A percentile compares a stretch with the other conserved stretches of the same genome.
phyloP scores from a whole-genome alignment of 2,329 filamentous ascomycete genomes.

The Lasiodiplodia hormozganensis region DNA sequence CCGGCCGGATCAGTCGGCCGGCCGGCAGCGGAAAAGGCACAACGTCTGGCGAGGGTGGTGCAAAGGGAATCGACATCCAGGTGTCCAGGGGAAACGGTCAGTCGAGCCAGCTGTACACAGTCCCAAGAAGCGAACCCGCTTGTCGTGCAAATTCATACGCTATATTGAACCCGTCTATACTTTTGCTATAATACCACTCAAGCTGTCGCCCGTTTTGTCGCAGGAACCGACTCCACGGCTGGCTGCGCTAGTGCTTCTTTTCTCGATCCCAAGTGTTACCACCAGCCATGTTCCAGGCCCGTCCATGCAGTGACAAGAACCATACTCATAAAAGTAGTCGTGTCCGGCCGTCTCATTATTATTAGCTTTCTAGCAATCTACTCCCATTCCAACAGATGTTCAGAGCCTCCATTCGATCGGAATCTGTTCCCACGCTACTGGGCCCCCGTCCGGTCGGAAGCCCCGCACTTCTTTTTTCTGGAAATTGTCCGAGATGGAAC shows the following conservation, averaged over 20 bases:
- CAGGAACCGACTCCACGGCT: constrained; percentile 6
- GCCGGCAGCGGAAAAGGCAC: neutral
- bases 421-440: neutral
- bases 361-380: neutral
- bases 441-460: neutral
- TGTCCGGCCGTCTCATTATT: constrained; percentile 1
- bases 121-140: neutral
- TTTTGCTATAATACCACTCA: neutral
- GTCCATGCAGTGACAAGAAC: neutral
- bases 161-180: neutral
- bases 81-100: no score
- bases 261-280: neutral
- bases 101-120: neutral
- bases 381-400: neutral
- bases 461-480: neutral
- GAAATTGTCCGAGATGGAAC: neutral
- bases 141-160: neutral
- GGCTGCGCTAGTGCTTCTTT: neutral
- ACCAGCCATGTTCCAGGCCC: neutral
- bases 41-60: neutral
- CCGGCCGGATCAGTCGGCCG: constrained; percentile 4
- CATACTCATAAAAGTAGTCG: neutral
- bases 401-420: neutral
- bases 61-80: neutral
- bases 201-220: constrained; percentile 5